These are phyloP conservation scores for Wickerhamomyces queroliae DNA, from an alignment of 805 yeast genomes.

Conservation along the genomic window DNA sequence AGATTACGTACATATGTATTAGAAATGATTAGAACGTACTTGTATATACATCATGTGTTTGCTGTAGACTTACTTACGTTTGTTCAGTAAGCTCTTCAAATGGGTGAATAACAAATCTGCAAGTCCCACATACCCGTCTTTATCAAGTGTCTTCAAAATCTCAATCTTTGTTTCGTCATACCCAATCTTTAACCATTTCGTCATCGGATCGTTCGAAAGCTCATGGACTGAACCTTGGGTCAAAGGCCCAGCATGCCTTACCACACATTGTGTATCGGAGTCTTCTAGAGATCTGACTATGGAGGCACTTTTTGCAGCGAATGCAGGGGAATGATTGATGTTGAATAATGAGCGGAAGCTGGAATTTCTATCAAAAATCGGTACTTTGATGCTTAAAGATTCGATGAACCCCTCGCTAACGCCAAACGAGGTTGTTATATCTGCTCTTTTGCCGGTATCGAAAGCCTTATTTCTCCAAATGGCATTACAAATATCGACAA, in stretches of 20 bases:
- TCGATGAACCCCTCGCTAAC: slow-evolving; percentile 23
- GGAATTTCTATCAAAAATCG: slow-evolving; percentile 19
- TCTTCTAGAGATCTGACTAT: slow-evolving; percentile 45
- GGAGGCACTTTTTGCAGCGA: slow-evolving; percentile 37
- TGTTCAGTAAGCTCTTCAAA: slow-evolving; percentile 40
- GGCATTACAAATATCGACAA: slow-evolving; percentile 50
- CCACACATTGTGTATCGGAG: slow-evolving; percentile 21
- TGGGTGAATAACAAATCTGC: slow-evolving; percentile 47
- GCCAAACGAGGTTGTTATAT: slow-evolving; percentile 28
- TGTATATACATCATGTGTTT: not conserved
- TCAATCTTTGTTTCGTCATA: slow-evolving; percentile 42
- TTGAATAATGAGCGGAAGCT: slow-evolving; percentile 24
- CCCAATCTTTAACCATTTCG: slow-evolving; percentile 31
- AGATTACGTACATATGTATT: not conserved
- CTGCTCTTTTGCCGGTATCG: slow-evolving; percentile 25
- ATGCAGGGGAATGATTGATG: slow-evolving; percentile 46
- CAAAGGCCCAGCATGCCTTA: slow-evolving; percentile 48
- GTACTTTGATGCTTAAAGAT: slow-evolving; percentile 16
- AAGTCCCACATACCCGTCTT: slow-evolving; percentile 41
- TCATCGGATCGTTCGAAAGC: slow-evolving; percentile 18
- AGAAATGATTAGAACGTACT: too few relatives aligned
- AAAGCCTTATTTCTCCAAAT: slow-evolving; percentile 53
- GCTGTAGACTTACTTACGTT: slow-evolving; percentile 3
- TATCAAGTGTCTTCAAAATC: slow-evolving; percentile 35
- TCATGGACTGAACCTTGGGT: slow-evolving; percentile 34